Conservation (phyloP, 1,139 yeast genomes). For the Kurtzmaniella natalensis region DNA sequence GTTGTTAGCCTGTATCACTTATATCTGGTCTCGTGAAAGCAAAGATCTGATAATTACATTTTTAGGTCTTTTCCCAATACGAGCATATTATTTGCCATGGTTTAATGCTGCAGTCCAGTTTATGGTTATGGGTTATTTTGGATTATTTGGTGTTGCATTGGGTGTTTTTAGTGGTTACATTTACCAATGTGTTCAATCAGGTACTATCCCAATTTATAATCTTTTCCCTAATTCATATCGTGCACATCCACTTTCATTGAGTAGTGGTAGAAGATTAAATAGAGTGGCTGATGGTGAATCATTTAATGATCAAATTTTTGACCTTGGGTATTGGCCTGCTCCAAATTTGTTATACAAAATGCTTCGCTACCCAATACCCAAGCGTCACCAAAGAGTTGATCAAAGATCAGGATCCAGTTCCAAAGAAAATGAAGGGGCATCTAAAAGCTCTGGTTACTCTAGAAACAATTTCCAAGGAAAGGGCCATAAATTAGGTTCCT, state of each 20-base stretch:
- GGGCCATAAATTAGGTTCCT: constrained; percentile 33
- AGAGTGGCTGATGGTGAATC: constrained; percentile 5
- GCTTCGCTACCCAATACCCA: constrained; percentile 29
- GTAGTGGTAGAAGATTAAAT: constrained; percentile 17
- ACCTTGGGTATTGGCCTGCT: constrained; percentile 41
- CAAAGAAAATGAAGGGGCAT: not conserved
- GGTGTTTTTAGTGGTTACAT: constrained; percentile 56
- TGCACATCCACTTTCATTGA: too few species aligned
- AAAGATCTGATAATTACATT: constrained; percentile 49
- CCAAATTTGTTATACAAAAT: constrained; percentile 33
- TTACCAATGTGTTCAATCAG: constrained; percentile 57
- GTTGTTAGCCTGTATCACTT: constrained; percentile 52
- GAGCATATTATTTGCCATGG: constrained; percentile 56
- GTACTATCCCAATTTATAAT: constrained; percentile 44
- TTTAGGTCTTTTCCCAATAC: constrained; percentile 50
- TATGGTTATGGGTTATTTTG: constrained; percentile 36
- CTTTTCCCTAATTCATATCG: constrained; percentile 44
- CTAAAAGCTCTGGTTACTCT: constrained; percentile 9
- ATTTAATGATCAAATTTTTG: constrained; percentile 30
- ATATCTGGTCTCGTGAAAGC: constrained; percentile 54
- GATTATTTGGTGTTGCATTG: constrained; percentile 36
- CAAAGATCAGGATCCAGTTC: constrained; percentile 2
- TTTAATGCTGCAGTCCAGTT: constrained; percentile 48
- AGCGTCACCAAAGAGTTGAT: too few species aligned
- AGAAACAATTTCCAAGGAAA: constrained; percentile 24